Evolutionary conservation across 2,329 filamentous ascomycete genomes (phyloP), one percentile per base, ranked within the genome.

Genomic region (Neodidymelliopsis sp.): DNA sequence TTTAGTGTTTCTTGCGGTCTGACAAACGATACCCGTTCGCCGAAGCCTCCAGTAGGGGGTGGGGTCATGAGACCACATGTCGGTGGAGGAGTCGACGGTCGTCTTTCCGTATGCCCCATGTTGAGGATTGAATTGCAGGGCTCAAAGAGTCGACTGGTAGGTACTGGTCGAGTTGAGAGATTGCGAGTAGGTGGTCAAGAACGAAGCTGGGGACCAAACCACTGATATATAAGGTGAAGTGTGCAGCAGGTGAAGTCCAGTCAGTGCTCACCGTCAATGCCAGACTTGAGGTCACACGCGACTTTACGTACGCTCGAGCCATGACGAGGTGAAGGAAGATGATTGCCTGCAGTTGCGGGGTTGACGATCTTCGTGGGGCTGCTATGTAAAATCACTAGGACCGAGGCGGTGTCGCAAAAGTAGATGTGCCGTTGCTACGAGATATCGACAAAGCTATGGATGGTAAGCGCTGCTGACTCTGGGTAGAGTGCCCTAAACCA

Each of bases 11-110:
- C 20, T 15, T 38, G 25, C 12, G 25, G 22, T 12, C 20, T 13
- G 8, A 6, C 13, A 24, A 45, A 27, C 20, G 12, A 10, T 4
- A 38, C 44, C 7, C 30, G 44, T 30, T 62, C 63, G 15, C 7
- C 9, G 9, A 40, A 44, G 0, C 38, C 31, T 18, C 51, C 59
- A 0, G 63, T 68, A 1, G 56, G 47, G 2, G 65, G 66, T 8
- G 63, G 63, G 1, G 66, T 65, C 0, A 63, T 33, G 0, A 57
- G 49, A 6, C 49, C 44, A 7, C 28, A 30, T 2, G 12, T 4
- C 9, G 28, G 40, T 6, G 57, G 56, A 18, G 59, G 57, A 6
- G 57, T 60, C 7, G 31, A 29, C 9, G 40, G 40, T 28, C 51
- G 47, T 29, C 46, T 29, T 1, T 40, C 49, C 6, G 35, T 23